These are phyloP conservation scores for Andrographis paniculata DNA, from an alignment of 305 asterid species.

Conservation along the genomic window DNA sequence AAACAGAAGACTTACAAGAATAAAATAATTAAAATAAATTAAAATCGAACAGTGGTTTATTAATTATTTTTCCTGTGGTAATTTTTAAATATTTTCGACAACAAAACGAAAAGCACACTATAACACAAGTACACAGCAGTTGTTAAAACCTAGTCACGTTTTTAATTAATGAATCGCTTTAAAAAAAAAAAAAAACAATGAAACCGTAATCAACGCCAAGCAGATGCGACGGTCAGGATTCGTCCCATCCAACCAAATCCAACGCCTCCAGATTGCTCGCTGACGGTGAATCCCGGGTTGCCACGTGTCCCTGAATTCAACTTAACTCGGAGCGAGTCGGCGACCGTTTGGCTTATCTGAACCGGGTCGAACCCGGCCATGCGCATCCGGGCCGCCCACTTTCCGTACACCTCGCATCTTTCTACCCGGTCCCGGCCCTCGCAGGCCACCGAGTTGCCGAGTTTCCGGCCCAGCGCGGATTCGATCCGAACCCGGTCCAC, in stretches of 20 bases:
- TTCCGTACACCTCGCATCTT: conserved; percentile 81
- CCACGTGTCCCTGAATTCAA: conserved; percentile 69
- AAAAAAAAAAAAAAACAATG: too few species aligned
- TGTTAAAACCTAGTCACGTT: too few species aligned
- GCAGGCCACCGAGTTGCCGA: conserved; percentile 85
- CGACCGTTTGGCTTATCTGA: conserved; percentile 37
- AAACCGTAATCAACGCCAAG: conserved; percentile 51
- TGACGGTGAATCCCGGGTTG: conserved; percentile 82
- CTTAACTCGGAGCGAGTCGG: conserved; percentile 46
- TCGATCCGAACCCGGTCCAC: conserved; percentile 55
- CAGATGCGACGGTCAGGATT: conserved; percentile 81
- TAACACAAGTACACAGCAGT: too few species aligned
- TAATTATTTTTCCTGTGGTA: too few species aligned
- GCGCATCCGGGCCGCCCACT: conserved; percentile 89
- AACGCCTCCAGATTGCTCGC: conserved; percentile 56
- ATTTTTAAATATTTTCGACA: too few species aligned
- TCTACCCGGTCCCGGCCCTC: conserved; percentile 94
- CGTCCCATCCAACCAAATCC: conserved; percentile 95
- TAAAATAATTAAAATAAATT: too few species aligned
- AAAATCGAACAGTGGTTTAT: too few species aligned
- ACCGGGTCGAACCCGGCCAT: conserved; percentile 75
- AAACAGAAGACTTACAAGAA: too few species aligned
- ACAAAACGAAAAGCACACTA: too few species aligned
- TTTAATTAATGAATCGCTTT: too few species aligned
- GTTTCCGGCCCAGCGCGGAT: conserved; percentile 68